A percentile compares a stretch with the other conserved stretches of the same genome.
These are phyloP conservation scores for Meira nashicola DNA, from an alignment of 1,284 basidiomycete genomes.

Conservation along the genomic window DNA sequence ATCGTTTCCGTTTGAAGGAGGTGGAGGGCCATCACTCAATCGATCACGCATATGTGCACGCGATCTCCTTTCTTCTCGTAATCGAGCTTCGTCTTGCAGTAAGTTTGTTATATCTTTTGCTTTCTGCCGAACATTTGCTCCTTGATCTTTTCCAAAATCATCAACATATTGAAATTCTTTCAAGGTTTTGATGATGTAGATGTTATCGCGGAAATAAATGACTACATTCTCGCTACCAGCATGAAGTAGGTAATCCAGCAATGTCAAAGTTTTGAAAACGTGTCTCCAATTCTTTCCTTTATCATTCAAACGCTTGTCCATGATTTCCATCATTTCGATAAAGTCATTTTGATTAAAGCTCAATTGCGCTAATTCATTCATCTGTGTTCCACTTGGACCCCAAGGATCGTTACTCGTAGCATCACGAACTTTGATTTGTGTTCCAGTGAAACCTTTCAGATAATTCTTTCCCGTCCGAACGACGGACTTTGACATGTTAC, in stretches of 20 bases:
- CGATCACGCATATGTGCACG: conserved; percentile 90
- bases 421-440: conserved; percentile 90
- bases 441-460: conserved; percentile 51
- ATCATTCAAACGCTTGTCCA: conserved; percentile 97
- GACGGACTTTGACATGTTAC: conserved; percentile 49
- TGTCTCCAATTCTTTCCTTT: conserved; percentile 99
- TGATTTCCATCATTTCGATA: conserved; percentile 99
- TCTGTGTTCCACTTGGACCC: conserved; percentile 90
- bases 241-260: conserved; percentile 94
- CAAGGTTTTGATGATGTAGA: conserved; percentile 97
- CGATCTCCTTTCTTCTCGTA: conserved; percentile 77
- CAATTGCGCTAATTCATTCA: conserved; percentile 97
- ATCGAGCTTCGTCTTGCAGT: conserved; percentile 77
- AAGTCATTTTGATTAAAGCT: conserved; percentile 99
- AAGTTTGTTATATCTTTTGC: conserved; percentile 98
- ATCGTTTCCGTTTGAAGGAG: conserved; percentile 14
- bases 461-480: conserved; percentile 52
- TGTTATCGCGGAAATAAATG: conserved; percentile 92
- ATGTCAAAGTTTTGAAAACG: conserved; percentile 97
- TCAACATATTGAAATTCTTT: conserved; percentile 98
- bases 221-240: conserved; percentile 97
- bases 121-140: conserved; percentile 96
- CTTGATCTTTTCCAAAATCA: conserved; percentile 93
- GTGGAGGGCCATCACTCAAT: conserved; percentile 63
- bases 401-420: conserved; percentile 99